Evolutionary conservation across 2,329 filamentous ascomycete genomes (phyloP).

Genomic region (Triangularia verruculosa): DNA sequence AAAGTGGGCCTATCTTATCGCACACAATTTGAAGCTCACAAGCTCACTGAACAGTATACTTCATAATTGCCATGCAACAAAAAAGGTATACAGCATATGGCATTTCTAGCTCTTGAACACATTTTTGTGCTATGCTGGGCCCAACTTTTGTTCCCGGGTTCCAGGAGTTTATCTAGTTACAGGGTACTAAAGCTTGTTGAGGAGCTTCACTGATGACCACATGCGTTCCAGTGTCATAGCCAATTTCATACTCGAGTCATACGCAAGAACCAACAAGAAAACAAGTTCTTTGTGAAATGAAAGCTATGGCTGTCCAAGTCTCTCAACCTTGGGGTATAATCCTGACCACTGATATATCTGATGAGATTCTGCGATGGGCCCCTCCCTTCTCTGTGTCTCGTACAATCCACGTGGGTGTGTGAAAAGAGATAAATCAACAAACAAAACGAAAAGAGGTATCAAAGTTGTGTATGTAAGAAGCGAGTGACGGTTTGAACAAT

Average conservation of each 20-base stretch:
- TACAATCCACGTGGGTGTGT: neutral
- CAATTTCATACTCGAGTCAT: too few species aligned
- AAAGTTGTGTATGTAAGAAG: conserved; percentile 13
- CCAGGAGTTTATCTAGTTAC: too few species aligned
- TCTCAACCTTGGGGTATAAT: neutral
- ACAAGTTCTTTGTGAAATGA: neutral
- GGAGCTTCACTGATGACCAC: too few species aligned
- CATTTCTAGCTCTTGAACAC: too few species aligned
- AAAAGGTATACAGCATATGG: too few species aligned
- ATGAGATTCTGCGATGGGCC: neutral
- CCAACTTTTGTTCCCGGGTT: too few species aligned
- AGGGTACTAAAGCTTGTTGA: too few species aligned
- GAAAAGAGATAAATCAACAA: neutral
- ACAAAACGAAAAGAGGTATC: conserved; percentile 19
- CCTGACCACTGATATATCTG: neutral
- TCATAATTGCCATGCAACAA: too few species aligned
- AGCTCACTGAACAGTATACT: too few species aligned
- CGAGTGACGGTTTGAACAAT: conserved; percentile 10
- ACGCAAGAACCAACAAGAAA: neutral
- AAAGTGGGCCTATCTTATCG: neutral
- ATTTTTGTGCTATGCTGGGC: too few species aligned
- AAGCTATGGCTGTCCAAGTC: neutral
- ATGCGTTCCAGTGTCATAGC: too few species aligned
- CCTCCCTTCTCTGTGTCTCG: neutral
- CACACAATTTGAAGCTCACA: neutral